Base-by-base conservation (phyloP, 106 monocot genomes). In the Alisma plantagoaquatica region DNA sequence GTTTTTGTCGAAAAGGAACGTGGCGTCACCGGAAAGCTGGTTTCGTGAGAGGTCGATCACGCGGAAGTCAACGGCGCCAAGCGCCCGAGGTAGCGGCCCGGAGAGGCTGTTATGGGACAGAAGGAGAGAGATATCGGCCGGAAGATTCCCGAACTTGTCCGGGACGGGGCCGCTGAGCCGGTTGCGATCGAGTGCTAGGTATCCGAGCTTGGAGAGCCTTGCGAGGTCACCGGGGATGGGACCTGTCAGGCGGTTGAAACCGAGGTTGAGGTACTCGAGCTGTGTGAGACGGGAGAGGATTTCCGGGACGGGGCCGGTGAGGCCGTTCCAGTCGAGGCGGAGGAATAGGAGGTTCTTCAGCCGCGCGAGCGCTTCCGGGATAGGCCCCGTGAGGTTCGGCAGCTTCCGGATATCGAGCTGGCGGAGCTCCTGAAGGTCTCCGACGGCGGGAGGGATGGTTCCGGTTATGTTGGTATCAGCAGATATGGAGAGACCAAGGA, bases 221-320 rank as follows among this genome's bases (percentile, higher is more conserved):
- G 65, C 68, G 46, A 77, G 65, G 11, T 61, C 60, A 9, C 61
- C 27, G 3, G 77, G 82, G 54, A 82, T 77, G 3, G 65, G 8
- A 46, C 82, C 82, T 29, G n/a, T n/a, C n/a, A n/a, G n/a, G n/a
- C n/a, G 43, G 49, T 70, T 73, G 61, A 66, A 68, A 28, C 53
- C 45, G 58, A 77, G 76, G 23, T 49, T 50, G 53, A 82, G 48
- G 12, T 56, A 29, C 15, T 29, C 27, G 42, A 77, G 73, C 16
- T 27, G 46, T 21, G 59, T 3, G 47, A 82, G 49, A 7, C 31
- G 24, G 15, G 55, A 32, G 25, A 82, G 68, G 51, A 68, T 65
- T 5, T 54, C 38, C 8, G 82, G 80, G 30, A 80, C 38, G 0
- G 67, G 63, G 9, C 80, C 80, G 27, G 78, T 59, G 45, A 78